A percentile compares a stretch with the other conserved stretches of the same genome.
Evolutionary conservation across 192 early-diverging fungal genomes (phyloP).

Genomic region (Entomortierella beljakovae): DNA sequence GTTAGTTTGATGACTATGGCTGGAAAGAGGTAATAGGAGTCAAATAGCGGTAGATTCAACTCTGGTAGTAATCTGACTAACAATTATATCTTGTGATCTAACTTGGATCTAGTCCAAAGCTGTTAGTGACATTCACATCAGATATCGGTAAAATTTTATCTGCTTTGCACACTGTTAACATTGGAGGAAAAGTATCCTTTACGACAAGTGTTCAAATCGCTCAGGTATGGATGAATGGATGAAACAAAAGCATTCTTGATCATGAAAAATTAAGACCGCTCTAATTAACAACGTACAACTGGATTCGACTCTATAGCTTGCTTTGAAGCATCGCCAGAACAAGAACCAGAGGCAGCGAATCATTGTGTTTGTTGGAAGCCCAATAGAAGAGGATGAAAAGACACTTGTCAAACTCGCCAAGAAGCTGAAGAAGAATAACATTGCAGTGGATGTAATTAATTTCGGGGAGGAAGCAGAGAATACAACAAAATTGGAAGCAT

Average conservation of each 20-base stretch:
- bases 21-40: constrained; percentile 76
- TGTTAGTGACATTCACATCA: constrained; percentile 90
- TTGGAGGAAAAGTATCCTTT: constrained; percentile 81
- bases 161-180: constrained; percentile 82
- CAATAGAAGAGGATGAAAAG: constrained; percentile 85
- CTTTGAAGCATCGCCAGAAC: constrained; percentile 97
- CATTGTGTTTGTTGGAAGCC: constrained; percentile 94
- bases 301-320: constrained; percentile 65
- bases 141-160: constrained; percentile 93
- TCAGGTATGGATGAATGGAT: constrained; percentile 66
- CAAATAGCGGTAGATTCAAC: neutral
- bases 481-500: constrained; percentile 90
- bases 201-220: constrained; percentile 95
- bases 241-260: neutral
- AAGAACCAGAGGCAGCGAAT: constrained; percentile 95
- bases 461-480: constrained; percentile 95
- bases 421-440: constrained; percentile 98
- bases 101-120: constrained; percentile 76
- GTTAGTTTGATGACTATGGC: constrained; percentile 96
- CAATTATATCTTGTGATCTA: neutral
- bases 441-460: constrained; percentile 94
- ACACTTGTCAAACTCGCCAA: constrained; percentile 91
- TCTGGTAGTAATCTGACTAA: too few species aligned
- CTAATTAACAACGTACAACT: neutral
- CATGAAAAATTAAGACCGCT: too few species aligned